phyloP scores from a whole-genome alignment of 345 rosid species.

The Mallotus nudiflorus region DNA sequence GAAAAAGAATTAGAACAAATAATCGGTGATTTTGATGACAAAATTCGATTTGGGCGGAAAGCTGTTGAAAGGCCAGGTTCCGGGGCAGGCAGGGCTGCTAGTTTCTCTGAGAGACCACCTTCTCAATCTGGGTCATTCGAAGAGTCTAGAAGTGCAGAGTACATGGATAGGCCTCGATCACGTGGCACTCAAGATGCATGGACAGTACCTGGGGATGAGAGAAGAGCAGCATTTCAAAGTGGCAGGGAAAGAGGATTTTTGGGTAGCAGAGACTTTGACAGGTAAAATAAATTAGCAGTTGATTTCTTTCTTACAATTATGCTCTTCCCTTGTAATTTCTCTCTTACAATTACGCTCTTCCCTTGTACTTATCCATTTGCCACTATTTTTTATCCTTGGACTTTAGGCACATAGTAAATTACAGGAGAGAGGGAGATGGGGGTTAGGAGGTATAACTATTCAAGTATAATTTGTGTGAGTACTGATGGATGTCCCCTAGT shows the following conservation, averaged over 20 bases:
- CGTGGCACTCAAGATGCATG: slow-evolving; percentile 69
- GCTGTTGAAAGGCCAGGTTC: slow-evolving; percentile 78
- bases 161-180: slow-evolving; percentile 73
- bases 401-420: background rate
- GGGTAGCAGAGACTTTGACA: slow-evolving; percentile 62
- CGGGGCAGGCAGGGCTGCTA: slow-evolving; percentile 59
- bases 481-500: background rate
- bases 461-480: background rate
- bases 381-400: background rate
- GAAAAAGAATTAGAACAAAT: slow-evolving; percentile 69
- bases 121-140: slow-evolving; percentile 81
- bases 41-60: slow-evolving; percentile 76
- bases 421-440: background rate
- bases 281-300: slow-evolving; percentile 43
- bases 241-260: slow-evolving; percentile 83
- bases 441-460: background rate
- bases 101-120: slow-evolving; percentile 70
- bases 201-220: slow-evolving; percentile 66
- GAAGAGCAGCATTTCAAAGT: slow-evolving; percentile 73
- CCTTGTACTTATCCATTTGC: background rate
- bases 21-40: slow-evolving; percentile 68
- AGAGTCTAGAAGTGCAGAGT: slow-evolving; percentile 65
- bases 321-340: background rate
- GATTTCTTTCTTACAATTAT: slow-evolving; percentile 4
- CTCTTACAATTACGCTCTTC: slow-evolving; percentile 1